phyloP scores from a whole-genome alignment of 1,284 basidiomycete species.

The Ustilago shanxiensis region DNA sequence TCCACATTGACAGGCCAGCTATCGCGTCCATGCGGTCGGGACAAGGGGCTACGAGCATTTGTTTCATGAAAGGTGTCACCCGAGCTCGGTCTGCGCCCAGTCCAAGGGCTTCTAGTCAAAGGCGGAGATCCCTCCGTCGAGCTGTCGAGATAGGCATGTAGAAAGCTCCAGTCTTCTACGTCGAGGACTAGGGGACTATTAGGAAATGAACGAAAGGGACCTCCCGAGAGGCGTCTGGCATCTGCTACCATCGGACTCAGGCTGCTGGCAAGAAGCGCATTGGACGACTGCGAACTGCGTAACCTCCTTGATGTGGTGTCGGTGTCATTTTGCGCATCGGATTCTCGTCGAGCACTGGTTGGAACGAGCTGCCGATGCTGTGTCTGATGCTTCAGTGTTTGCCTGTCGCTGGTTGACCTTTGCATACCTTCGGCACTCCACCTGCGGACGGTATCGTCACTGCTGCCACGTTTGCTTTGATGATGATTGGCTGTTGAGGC shows the following conservation, averaged over 20 bases:
- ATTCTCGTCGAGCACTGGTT: background rate
- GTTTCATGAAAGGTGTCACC: slow-evolving; percentile 1
- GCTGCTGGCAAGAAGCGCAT: background rate
- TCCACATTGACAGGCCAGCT: background rate
- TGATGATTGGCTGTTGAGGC: background rate
- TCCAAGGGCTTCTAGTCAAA: background rate
- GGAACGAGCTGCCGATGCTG: background rate
- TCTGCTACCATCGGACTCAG: background rate
- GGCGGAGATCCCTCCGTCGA: background rate
- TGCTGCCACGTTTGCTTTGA: background rate
- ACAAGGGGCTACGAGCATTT: background rate
- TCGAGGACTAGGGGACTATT: background rate
- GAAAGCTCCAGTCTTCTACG: slow-evolving; percentile 10
- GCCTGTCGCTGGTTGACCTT: background rate
- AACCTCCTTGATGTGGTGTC: background rate
- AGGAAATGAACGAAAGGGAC: background rate
- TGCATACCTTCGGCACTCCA: background rate
- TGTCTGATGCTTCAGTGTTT: background rate
- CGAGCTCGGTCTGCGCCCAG: slow-evolving; percentile 5
- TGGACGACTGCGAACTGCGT: background rate
- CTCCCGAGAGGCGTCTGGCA: background rate
- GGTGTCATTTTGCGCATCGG: background rate
- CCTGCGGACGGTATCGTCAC: background rate
- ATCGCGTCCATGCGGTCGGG: background rate
- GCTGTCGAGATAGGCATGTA: slow-evolving; percentile 3